Conservation (phyloP, 2,329 filamentous ascomycete genomes). For the Hymenotorrendiella dingleyae region DNA sequence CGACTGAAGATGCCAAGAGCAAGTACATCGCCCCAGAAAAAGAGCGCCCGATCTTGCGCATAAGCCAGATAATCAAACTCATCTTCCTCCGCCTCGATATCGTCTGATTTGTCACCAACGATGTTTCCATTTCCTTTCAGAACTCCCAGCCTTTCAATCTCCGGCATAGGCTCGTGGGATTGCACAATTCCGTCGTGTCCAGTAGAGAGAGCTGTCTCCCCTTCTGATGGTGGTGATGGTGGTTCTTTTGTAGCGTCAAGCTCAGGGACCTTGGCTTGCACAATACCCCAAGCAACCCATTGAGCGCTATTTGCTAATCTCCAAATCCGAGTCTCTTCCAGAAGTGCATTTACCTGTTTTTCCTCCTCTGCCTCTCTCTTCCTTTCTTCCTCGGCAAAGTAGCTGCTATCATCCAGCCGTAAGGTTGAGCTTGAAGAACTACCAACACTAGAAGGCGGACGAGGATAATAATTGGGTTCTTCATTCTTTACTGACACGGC, state of each 20-base stretch:
- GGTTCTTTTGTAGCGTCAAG: conserved; percentile 36
- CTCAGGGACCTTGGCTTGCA: conserved; percentile 83
- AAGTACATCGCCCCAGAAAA: conserved; percentile 91
- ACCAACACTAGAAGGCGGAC: conserved; percentile 3
- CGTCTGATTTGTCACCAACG: conserved; percentile 11
- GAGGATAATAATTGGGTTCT: conserved; percentile 32
- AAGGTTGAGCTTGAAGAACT: conserved; percentile 2
- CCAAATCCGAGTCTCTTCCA: conserved; percentile 80
- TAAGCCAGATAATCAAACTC: conserved; percentile 94
- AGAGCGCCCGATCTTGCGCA: conserved; percentile 81
- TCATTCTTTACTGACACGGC: neutral
- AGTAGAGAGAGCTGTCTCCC: no score
- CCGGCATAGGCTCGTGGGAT: no score
- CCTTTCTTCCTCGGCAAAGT: conserved; percentile 50
- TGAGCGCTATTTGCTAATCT: conserved; percentile 78
- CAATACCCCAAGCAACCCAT: conserved; percentile 95
- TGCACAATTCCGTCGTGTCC: no score
- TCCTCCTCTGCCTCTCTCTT: conserved; percentile 60
- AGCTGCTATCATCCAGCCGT: conserved; percentile 24
- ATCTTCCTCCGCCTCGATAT: conserved; percentile 42
- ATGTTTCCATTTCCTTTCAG: neutral
- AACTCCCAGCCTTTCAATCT: no score
- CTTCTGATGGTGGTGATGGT: no score
- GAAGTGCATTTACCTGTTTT: conserved; percentile 59
- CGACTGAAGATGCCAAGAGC: conserved; percentile 65